phyloP scores from a whole-genome alignment of 192 early-diverging fungal genomes.

The Spinellus fusiger region DNA sequence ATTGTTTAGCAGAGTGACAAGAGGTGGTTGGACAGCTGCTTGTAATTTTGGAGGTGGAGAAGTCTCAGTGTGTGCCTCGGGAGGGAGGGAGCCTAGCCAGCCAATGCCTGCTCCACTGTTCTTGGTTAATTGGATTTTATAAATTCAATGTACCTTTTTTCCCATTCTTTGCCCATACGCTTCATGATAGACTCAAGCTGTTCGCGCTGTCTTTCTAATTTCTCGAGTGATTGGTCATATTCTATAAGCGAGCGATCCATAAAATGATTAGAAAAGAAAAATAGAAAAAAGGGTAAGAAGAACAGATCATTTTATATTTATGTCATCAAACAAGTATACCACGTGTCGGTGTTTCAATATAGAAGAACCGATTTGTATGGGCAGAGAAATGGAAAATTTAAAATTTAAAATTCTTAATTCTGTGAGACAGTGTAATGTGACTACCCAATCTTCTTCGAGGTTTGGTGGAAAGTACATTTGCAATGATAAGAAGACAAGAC shows the following conservation, averaged over 20 bases:
- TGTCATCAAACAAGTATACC: background rate
- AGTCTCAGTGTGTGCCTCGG: background rate
- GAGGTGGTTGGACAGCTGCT: background rate
- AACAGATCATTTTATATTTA: background rate
- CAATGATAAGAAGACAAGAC: too few species aligned
- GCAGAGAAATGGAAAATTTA: too few species aligned
- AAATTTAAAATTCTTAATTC: too few species aligned
- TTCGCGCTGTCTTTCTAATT: conserved; percentile 23
- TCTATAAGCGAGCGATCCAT: conserved; percentile 20
- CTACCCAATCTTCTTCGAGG: too few species aligned
- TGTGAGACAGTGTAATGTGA: too few species aligned
- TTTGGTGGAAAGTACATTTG: too few species aligned
- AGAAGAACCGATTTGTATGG: too few species aligned
- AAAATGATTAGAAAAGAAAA: background rate
- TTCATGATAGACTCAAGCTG: conserved; percentile 26
- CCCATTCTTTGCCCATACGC: conserved; percentile 34
- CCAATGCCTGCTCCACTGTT: conserved; percentile 33
- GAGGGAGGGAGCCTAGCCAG: conserved; percentile 21
- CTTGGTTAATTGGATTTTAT: background rate
- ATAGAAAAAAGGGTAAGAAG: background rate
- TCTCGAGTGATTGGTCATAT: conserved; percentile 32
- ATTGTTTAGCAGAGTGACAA: background rate
- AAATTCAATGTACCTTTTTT: conserved; percentile 24
- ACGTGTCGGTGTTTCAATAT: too few species aligned
- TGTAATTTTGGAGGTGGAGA: background rate